Evolutionary conservation across 73 alveolate species (phyloP), one percentile per base, ranked within the genome.

Genomic region (Tetrahymena elliotti): DNA sequence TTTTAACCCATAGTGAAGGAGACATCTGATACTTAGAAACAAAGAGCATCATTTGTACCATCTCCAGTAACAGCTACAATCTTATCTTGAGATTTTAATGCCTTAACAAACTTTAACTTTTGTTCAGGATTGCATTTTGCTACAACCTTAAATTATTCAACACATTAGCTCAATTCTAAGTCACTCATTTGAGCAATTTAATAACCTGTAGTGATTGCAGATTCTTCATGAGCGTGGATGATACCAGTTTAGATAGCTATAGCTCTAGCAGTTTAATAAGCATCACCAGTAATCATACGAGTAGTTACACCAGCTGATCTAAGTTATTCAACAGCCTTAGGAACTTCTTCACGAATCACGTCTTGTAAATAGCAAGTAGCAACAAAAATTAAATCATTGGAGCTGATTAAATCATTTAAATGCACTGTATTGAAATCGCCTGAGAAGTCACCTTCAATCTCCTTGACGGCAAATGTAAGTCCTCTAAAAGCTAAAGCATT

Each of bases 41-140:
- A 99, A n/a, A 98, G 98, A 12, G 99, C 99, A 92, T 98, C 99
- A 96, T 98, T 98, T 16, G 99, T 98, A 35, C 99, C 99, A 96
- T 98, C 99, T 41, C 99, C 99, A 41, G 99, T 98, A 13, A 98
- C 99, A 11, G 99, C 99, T 52, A 98, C 99, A 47, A 97, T 97
- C 34, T 95, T 96, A 39, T 96, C 97, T 83, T 95, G 53, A 82
- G 97, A 97, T 94, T 96, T 97, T 24, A 98, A 94, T 13, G 99
- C 99, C 84, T 97, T 97, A 6, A 98, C 99, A 34, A 98, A 94
- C 93, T 97, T 93, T 93, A 96, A 96, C 94, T 98, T 98, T 94
- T 98, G 98, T 94, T 97, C 98, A 18, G 99, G 99, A 24, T 97
- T 93, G 12, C 99, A 98, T 39, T 99, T 94, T 35, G 99, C 99